Evolutionary conservation across 352 stramenopile genomes (phyloP), one percentile per base, ranked within the genome.

Genomic region (Aphanomyces cochlioides): DNA sequence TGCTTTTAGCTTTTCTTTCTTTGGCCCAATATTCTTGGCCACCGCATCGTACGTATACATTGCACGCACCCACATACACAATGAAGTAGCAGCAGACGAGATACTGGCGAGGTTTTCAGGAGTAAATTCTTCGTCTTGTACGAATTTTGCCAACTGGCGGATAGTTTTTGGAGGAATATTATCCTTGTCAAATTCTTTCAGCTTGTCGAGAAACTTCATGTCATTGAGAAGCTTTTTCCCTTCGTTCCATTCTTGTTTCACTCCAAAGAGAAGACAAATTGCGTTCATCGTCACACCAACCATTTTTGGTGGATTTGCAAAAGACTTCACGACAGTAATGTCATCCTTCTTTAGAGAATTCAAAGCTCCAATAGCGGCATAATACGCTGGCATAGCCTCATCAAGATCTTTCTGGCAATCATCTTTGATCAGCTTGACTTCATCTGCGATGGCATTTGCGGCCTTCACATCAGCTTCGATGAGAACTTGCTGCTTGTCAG

Each of bases 31-130:
- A 69, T 91, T 96, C 72, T 97, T 98, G 34, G 90, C 92, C 37
- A 98, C 92, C 3, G 82, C 85, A 73, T 98, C 90, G 78, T 98
- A 98, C 28, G 89, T 97, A 71, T 96, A 93, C 87, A 98, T 97
- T 5, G 92, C 93, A 15, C 90, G 81, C 0, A 88, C 92, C 90
- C 93, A 98, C 92, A 98, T 98, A 73, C 93, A 98, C 0, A 98
- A 77, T 38, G 90, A 97, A 1, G 83, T 96, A 12, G 92, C 92
- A 12, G 93, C 93, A 4, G 80, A 95, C 6, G 91, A 97, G 43
- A 95, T 92, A 57, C 83, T 93, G 56, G 80, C 90, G 7, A 96
- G 73, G n/a, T 90, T 96, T 72, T 97, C 89, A 3, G 90, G 88
- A 28, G 90, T 95, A 56, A 98, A 98, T 61, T 97, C 88, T 60